Base-by-base conservation (phyloP, 306 rosid genomes). In the Ziziphus jujuba region DNA sequence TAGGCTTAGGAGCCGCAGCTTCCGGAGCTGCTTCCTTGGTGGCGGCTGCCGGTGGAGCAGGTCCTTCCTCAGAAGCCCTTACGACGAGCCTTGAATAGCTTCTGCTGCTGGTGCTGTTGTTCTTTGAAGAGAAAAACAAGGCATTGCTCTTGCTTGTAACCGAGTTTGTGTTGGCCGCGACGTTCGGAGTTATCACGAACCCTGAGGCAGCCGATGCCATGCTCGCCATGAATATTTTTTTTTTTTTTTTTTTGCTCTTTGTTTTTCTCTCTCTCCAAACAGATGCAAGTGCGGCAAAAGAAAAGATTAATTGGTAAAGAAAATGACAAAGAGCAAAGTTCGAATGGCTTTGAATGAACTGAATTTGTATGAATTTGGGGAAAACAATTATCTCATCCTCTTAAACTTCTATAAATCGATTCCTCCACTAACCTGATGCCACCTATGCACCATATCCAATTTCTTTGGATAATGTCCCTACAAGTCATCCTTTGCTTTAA, bases 141-240 rank as follows among this genome's bases (percentile, higher is more conserved):
- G 72, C 77, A 48, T 59, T 70, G 60, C 12, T 75, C 64, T 56
- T 61, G 16, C 62, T 44, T 10, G 85, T 68, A 21, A 13, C 60
- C 33, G 90, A 66, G 66, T 56, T 74, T 7, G 80, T 28, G 79
- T 11, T 65, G 79, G 69, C 67, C 38, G 80, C 61, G 67, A 80
- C 85, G 59, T 75, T 82, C 0, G 87, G 89, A 16, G 86, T 75
- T 31, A 87, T 54, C 63, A 82, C 71, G 81, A 89, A 89, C 0
- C 89, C 91, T 20, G 86, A 80, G 67, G 96, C 96, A 75, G 89
- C 90, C 56, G 96, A 89, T 77, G 96, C 90, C 83, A 89, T 86
- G 76, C 75, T 75, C 61, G 91, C 95, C 91, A 86, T 87, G 33
- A 28, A 28, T 28, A 4, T 57, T 19, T 40, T 20, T 23, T 19